Percentiles rank a stretch among this genome's conserved stretches.
phyloP scores from a whole-genome alignment of 495 filamentous ascomycete genomes.

The Tuber borchii region DNA sequence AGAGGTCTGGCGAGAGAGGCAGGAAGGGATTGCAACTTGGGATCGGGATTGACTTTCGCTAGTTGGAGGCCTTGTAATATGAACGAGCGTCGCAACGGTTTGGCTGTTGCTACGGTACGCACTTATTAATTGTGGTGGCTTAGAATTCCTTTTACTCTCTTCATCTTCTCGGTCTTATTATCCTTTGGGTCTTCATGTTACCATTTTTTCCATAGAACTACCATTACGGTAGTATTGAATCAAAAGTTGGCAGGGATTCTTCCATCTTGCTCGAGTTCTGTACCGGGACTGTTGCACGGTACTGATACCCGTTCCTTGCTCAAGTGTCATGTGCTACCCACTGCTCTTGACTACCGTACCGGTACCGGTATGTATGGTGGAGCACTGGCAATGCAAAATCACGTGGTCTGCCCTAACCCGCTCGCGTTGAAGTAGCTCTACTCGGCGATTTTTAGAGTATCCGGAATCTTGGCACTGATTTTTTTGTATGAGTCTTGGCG shows the following conservation, averaged over 20 bases:
- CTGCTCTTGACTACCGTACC: background rate
- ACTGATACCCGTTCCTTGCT: background rate
- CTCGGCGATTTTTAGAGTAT: too few species aligned
- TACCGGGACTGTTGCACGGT: background rate
- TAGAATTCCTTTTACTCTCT: background rate
- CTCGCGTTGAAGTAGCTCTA: background rate
- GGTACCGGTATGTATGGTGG: too few species aligned
- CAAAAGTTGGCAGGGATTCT: background rate
- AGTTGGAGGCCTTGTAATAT: slow-evolving; percentile 26
- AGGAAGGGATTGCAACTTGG: slow-evolving; percentile 90
- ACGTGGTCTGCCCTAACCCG: background rate
- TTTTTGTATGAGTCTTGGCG: too few species aligned
- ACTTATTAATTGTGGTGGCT: background rate
- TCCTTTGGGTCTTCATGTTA: background rate
- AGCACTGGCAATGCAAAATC: background rate
- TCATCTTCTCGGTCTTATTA: background rate
- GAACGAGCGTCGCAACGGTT: background rate
- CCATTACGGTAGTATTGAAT: background rate
- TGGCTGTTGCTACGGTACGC: background rate
- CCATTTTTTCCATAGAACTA: background rate
- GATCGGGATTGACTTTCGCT: slow-evolving; percentile 89
- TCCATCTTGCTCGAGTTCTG: background rate
- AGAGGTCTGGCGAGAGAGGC: slow-evolving; percentile 72
- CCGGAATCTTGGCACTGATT: too few species aligned
- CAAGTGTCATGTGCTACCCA: background rate